These are phyloP conservation scores for Venturia asperata DNA, from an alignment of 2,329 filamentous ascomycete genomes.

Conservation along the genomic window DNA sequence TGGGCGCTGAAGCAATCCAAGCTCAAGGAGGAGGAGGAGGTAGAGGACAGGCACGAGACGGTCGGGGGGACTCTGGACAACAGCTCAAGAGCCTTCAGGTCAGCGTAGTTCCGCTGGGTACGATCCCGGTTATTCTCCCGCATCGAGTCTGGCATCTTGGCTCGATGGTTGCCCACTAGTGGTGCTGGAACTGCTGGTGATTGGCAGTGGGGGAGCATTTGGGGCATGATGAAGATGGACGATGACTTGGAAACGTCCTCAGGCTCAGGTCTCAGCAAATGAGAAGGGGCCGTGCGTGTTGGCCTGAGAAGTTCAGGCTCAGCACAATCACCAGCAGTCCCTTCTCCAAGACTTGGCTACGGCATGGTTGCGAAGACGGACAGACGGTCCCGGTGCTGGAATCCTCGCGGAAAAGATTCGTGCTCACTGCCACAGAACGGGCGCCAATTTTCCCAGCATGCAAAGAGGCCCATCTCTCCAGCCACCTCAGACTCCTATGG, in stretches of 20 bases:
- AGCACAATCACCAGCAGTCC: no score
- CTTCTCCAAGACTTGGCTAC: no score
- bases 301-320: no score
- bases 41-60: conserved; percentile 1
- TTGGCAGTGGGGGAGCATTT: not conserved
- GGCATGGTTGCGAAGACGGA: no score
- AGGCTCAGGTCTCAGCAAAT: no score
- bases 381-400: no score
- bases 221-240: not conserved
- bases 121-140: conserved; percentile 6
- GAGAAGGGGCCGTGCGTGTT: no score
- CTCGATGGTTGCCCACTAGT: conserved; percentile 1
- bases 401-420: no score
- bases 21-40: not conserved
- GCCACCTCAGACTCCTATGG: not conserved
- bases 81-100: not conserved
- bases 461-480: no score
- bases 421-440: no score
- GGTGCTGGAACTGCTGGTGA: not conserved
- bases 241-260: no score
- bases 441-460: no score
- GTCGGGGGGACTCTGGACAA: not conserved
- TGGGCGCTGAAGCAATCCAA: conserved; percentile 1
- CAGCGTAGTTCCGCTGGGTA: conserved; percentile 1
- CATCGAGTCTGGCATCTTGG: not conserved